Percentiles rank a stretch among this genome's conserved stretches.
These are phyloP conservation scores for Myxozyma udenii DNA, from an alignment of 805 yeast genomes.

Conservation along the genomic window DNA sequence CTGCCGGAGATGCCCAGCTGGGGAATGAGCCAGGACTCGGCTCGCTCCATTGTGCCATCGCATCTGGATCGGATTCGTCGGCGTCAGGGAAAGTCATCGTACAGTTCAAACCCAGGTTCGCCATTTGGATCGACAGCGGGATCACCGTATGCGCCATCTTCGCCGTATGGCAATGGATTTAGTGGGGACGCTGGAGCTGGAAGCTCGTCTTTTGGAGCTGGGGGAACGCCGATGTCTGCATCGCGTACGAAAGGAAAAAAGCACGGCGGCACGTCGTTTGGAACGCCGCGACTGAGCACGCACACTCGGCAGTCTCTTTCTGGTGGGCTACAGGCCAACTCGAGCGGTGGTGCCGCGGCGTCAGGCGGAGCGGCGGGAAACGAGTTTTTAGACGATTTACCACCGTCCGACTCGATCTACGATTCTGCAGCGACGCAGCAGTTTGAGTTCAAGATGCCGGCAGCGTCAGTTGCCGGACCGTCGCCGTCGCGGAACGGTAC, in stretches of 20 bases:
- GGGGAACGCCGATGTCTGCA: neutral
- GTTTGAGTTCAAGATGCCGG: conserved; percentile 27
- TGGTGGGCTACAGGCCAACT: neutral
- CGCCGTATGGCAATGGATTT: neutral
- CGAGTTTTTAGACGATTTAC: conserved; percentile 17
- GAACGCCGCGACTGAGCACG: conserved; percentile 28
- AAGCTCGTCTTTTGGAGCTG: neutral
- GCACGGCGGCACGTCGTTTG: conserved; percentile 33
- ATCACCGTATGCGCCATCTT: neutral
- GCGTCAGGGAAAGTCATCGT: conserved; percentile 6
- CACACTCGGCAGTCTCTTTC: conserved; percentile 5
- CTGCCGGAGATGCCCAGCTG: conserved; percentile 24
- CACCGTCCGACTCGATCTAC: conserved; percentile 27
- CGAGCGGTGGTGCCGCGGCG: neutral
- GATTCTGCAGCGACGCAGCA: conserved; percentile 26
- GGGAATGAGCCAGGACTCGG: conserved; percentile 8
- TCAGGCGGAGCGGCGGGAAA: neutral
- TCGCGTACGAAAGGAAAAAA: conserved; percentile 3
- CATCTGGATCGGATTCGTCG: conserved; percentile 24
- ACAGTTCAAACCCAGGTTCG: neutral
- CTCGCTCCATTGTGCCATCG: conserved; percentile 19
- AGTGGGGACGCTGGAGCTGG: neutral
- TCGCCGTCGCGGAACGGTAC: neutral
- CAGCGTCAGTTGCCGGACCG: conserved; percentile 2
- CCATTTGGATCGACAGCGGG: conserved; percentile 1